Evolutionary conservation across 208 protist species (phyloP), one percentile per base, ranked within the genome.

Genomic region (Trypanosoma brucei): DNA sequence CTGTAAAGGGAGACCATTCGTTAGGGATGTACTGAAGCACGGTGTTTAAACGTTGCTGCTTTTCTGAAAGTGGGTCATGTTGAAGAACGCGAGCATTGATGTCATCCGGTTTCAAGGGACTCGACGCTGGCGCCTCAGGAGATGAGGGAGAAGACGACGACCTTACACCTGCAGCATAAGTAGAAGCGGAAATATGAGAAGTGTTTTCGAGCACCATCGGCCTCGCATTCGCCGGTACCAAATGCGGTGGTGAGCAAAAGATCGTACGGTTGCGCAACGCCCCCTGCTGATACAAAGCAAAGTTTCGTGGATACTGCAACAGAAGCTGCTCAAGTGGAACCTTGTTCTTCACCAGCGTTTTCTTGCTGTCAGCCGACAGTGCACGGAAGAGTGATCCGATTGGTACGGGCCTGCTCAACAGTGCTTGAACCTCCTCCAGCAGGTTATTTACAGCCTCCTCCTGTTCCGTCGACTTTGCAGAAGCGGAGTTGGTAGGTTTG

Each of bases 1-100:
- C 44, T 22, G 65, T 46, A 49, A 84, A 88, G 0, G 59, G 11
- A 0, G 66, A 65, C 65, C 66, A 88, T 56, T 85, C 84, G 38
- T 91, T 83, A 0, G 84, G 84, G 33, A 91, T 82, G 68, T 86
- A 81, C 55, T 68, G 67, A 30, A 86, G 65, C 30, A 90, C 77
- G 37, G 68, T 71, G 44, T 83, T 60, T 14, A 86, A 33, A 6
- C 69, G 63, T 8, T 82, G 68, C 44, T 74, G 49, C 39, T 63
- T 69, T 40, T 75, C 63, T n/a, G 45, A 46, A 4, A 75, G 7
- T 14, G 60, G 69, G 31, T 68, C 69, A 51, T 61, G 52, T 46
- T 62, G 46, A 30, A 68, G 40, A 50, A 75, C 39, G n/a, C 69
- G 39, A 22, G 62, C 57, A 51, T 69, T 59, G 44, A 68, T 65